phyloP scores from a whole-genome alignment of 495 filamentous ascomycete species.

The Lophiostoma macrostomum region DNA sequence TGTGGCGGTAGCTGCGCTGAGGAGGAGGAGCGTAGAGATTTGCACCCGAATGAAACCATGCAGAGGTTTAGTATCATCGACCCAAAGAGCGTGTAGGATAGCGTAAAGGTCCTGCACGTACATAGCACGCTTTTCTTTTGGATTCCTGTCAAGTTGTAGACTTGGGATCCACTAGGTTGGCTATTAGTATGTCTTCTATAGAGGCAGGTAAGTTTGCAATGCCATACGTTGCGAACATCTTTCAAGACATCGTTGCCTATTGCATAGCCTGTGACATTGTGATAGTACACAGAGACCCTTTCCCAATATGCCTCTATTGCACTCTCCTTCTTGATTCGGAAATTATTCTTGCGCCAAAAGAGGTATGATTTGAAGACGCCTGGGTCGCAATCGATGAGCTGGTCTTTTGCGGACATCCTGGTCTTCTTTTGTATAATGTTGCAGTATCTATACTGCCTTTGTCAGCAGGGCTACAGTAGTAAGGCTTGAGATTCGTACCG shows the following conservation, averaged over 20 bases:
- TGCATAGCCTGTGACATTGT: slow-evolving; percentile 4
- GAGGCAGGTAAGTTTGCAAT: background rate
- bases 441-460: background rate
- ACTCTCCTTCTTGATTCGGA: slow-evolving; percentile 13
- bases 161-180: slow-evolving; percentile 4
- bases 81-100: slow-evolving; percentile 11
- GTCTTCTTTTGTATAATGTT: slow-evolving; percentile 1
- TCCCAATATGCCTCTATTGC: slow-evolving; percentile 8
- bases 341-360: slow-evolving; percentile 7
- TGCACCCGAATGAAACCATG: slow-evolving; percentile 10
- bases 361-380: slow-evolving; percentile 12
- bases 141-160: slow-evolving; percentile 9
- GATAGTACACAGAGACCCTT: slow-evolving; percentile 7
- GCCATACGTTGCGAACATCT: slow-evolving; percentile 15
- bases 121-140: slow-evolving; percentile 18
- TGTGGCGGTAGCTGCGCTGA: slow-evolving; percentile 16
- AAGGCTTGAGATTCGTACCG: background rate
- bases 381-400: background rate
- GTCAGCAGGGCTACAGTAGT: no score
- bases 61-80: slow-evolving; percentile 12
- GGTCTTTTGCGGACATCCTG: background rate
- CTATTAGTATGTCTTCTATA: background rate
- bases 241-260: slow-evolving; percentile 8
- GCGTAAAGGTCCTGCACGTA: slow-evolving; percentile 14
- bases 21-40: slow-evolving; percentile 14